These are phyloP conservation scores for Fraxinus sp. DNA, from an alignment of 305 asterid species.

Conservation along the genomic window DNA sequence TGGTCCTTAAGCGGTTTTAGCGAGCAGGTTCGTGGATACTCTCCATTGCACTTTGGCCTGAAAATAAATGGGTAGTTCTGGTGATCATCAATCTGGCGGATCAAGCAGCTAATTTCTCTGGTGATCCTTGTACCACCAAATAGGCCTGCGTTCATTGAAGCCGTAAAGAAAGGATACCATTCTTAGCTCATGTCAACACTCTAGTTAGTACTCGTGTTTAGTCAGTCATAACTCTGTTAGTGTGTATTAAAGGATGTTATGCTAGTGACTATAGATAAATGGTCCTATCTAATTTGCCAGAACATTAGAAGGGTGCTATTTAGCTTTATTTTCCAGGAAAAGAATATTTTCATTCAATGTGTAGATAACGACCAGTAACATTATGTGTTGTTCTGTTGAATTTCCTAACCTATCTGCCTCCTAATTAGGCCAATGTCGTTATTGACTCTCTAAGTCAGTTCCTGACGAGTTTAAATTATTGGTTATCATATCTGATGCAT, in stretches of 20 bases:
- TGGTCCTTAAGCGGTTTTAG: constrained; percentile 4
- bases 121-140: neutral
- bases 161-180: neutral
- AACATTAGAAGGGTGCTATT: neutral
- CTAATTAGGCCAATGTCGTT: neutral
- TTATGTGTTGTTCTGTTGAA: neutral
- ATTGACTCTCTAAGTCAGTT: neutral
- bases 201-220: neutral
- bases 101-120: neutral
- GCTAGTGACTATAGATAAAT: neutral
- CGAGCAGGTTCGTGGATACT: constrained; percentile 11
- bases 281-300: neutral
- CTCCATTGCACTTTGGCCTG: neutral
- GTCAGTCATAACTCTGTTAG: neutral
- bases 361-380: neutral
- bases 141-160: neutral
- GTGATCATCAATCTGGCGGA: neutral
- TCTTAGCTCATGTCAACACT: neutral
- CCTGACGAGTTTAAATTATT: neutral
- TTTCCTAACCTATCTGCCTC: neutral
- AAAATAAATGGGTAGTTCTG: neutral
- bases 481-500: neutral
- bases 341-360: neutral
- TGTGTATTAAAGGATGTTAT: neutral
- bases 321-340: neutral